Evolutionary conservation across 1,139 yeast species (phyloP).

Genomic region (Suhomyces guaymorum): DNA sequence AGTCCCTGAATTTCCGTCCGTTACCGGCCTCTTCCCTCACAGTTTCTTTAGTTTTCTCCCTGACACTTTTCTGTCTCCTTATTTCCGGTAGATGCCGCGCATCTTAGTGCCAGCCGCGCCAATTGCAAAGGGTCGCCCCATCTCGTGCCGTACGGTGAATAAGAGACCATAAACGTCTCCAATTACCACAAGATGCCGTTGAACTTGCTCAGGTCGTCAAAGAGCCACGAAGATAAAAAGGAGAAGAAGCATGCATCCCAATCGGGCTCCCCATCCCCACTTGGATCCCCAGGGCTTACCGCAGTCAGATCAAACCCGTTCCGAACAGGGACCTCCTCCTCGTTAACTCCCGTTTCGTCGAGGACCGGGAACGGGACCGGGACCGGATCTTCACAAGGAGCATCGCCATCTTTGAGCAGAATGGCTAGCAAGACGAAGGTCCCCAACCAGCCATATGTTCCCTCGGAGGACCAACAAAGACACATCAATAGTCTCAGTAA

Average conservation of each 20-base stretch:
- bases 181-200: slow-evolving; percentile 1
- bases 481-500: slow-evolving; percentile 29
- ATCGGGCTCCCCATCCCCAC: too few species aligned
- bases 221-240: slow-evolving; percentile 1
- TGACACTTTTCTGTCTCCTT: too few species aligned
- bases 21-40: too few species aligned
- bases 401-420: slow-evolving; percentile 2
- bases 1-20: too few species aligned
- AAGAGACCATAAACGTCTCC: too few species aligned
- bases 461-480: slow-evolving; percentile 37
- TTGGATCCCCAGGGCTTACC: neutral
- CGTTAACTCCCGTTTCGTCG: slow-evolving; percentile 5
- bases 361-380: neutral
- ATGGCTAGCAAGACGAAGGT: slow-evolving; percentile 2
- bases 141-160: too few species aligned
- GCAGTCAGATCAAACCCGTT: slow-evolving; percentile 2
- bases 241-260: too few species aligned
- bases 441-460: slow-evolving; percentile 31
- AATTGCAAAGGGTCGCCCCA: too few species aligned
- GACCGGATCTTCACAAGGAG: too few species aligned
- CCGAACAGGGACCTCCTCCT: neutral
- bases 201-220: slow-evolving; percentile 3
- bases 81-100: too few species aligned
- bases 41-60: too few species aligned
- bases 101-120: too few species aligned